phyloP scores from a whole-genome alignment of 2,329 filamentous ascomycete species.

The Aspergillus pseudoterreus region DNA sequence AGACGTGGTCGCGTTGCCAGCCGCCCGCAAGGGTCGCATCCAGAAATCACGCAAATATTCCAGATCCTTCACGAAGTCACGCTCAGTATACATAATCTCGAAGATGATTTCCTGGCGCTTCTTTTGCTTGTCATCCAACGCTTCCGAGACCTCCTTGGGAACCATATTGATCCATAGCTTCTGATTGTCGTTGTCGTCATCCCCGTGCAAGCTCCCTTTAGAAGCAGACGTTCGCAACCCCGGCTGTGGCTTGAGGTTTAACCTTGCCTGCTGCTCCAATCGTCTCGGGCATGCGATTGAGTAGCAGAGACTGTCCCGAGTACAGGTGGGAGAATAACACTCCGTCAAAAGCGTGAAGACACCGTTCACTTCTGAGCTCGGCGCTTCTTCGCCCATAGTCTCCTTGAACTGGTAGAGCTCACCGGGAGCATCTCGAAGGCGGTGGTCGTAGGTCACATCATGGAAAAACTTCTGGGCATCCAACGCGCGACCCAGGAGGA shows the following conservation, averaged over 20 bases:
- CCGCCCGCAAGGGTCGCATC: slow-evolving; percentile 85
- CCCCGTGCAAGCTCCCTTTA: slow-evolving; percentile 66
- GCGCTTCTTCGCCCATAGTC: slow-evolving; percentile 74
- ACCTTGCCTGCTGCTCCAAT: slow-evolving; percentile 86
- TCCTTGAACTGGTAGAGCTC: slow-evolving; percentile 98
- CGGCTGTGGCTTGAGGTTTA: slow-evolving; percentile 90
- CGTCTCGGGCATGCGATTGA: slow-evolving; percentile 94
- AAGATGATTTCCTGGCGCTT: slow-evolving; percentile 98
- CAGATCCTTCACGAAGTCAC: slow-evolving; percentile 97
- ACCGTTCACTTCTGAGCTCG: slow-evolving; percentile 74
- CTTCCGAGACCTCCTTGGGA: slow-evolving; percentile 88
- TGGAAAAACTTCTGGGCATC: slow-evolving; percentile 99
- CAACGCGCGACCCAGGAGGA: slow-evolving; percentile 83
- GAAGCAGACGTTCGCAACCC: slow-evolving; percentile 73
- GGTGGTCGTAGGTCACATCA: slow-evolving; percentile 96
- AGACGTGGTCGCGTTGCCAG: slow-evolving; percentile 61
- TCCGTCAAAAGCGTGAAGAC: slow-evolving; percentile 95
- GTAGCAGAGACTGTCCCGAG: slow-evolving; percentile 90
- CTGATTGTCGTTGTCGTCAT: slow-evolving; percentile 89
- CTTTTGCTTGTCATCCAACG: slow-evolving; percentile 85
- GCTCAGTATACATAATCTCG: slow-evolving; percentile 96
- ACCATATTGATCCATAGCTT: slow-evolving; percentile 99
- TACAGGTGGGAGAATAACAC: slow-evolving; percentile 97
- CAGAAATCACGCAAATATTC: slow-evolving; percentile 98
- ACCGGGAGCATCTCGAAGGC: slow-evolving; percentile 84